These are phyloP conservation scores for Phanerodontia chrysosporium DNA, from an alignment of 768 basidiomycete species.

Conservation along the genomic window DNA sequence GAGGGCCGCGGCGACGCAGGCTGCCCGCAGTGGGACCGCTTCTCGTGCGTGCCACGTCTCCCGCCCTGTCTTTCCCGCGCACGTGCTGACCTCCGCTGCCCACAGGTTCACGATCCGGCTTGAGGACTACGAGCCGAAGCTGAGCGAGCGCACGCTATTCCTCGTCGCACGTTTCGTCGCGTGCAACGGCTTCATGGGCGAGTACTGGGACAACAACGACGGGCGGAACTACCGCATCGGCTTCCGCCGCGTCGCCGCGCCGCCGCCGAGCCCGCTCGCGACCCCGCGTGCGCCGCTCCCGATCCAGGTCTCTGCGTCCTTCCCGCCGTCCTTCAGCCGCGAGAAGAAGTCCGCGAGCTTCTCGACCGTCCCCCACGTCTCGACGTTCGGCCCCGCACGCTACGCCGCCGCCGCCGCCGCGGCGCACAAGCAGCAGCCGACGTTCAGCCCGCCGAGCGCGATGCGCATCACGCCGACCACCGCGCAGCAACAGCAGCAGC, in stretches of 20 bases:
- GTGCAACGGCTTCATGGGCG: conserved; percentile 45
- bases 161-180: conserved; percentile 51
- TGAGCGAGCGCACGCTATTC: conserved; percentile 52
- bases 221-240: conserved; percentile 73
- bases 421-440: conserved; percentile 23
- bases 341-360: background rate
- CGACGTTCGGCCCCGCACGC: background rate
- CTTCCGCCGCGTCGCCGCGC: conserved; percentile 39
- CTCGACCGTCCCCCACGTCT: conserved; percentile 1
- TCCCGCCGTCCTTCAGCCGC: background rate
- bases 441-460: conserved; percentile 27
- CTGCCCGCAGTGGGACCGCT: conserved; percentile 28
- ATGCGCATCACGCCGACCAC: conserved; percentile 25
- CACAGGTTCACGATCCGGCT: conserved; percentile 55
- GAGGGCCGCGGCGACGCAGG: conserved; percentile 4
- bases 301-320: background rate
- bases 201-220: conserved; percentile 94
- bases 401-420: too few relatives aligned
- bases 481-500: too few relatives aligned
- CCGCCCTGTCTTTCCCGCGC: background rate
- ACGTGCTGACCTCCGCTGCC: background rate
- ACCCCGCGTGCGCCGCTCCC: conserved; percentile 11
- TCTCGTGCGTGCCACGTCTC: conserved; percentile 24
- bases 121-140: conserved; percentile 57
- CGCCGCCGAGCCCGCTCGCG: conserved; percentile 12